Evolutionary conservation across 169 alveolate species (phyloP), one percentile per base, ranked within the genome.

Genomic region (Plasmodium chabaudi): DNA sequence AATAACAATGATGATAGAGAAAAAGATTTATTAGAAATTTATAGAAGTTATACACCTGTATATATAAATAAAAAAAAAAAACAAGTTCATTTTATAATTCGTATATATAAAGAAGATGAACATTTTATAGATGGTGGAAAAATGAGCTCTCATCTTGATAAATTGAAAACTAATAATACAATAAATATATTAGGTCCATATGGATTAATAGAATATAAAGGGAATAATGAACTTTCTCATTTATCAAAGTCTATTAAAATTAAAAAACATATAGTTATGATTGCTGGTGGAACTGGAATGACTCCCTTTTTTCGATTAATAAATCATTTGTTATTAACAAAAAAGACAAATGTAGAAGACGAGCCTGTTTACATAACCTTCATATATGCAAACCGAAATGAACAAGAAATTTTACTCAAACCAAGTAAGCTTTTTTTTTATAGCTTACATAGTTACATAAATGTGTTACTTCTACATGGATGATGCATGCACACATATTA

Each of bases 201-300:
- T 70, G 91, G 91, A 9, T 51, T 86, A 15, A 12, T 86, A 23
- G 91, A 86, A 10, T 86, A 86, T 65, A 71, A 70, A 53, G 91
- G 91, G 9, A 86, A 72, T 49, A 60, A 71, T 61, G 57, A 68
- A 68, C 47, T 86, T 49, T 15, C 49, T 9, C 59, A 86, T 59
- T 13, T 86, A 19, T 70, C 91, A 4, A 86, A 86, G 15, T 10
- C 46, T 34, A 10, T 69, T n/a, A 61, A 86, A 53, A 59, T 55
- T 56, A 88, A 74, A 63, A 79, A 86, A 42, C 92, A 88, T 56
- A 59, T 94, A 13, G 92, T 90, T 70, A 67, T 94, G 71, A 89
- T 92, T 2, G 96, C 96, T 2, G 96, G 95, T 2, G 96, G 96
- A 1, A 94, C 96, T 10, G 96, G 96, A 1, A 94, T 94, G 88